Evolutionary conservation across 2,329 filamentous ascomycete species (phyloP), one percentile per base, ranked within the genome.

Genomic region (Microcyclospora tardicrescens): DNA sequence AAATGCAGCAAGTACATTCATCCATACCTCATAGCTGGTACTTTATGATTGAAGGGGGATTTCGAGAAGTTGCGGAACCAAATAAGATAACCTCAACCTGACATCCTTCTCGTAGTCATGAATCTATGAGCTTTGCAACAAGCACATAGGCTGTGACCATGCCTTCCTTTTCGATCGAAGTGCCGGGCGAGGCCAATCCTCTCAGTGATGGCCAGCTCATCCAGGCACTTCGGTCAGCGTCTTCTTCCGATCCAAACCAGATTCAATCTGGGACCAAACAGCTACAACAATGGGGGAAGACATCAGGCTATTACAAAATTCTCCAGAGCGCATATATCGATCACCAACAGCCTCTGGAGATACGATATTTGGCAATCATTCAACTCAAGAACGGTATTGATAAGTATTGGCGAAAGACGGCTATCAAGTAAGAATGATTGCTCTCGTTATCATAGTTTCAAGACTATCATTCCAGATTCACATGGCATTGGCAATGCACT

Each of bases 331-430:
- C 85, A 28, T 95, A 87, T 58, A 72, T 94, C 46, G 83, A 94
- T 63, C 77, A 77, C 44, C 76, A 77, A 2, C 66, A 93, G 1
- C 82, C 84, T 1, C 63, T 75, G 41, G 79, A 93, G 53, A 74
- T 89, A 38, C 82, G 91, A 44, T 86, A 93, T 54, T 77, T 95
- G 10, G 83, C 89, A 39, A 77, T 96, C 41, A 94, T 96, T 49
- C 84, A 94, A 57, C 71, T 98, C 38, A 96, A 96, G 60, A 95
- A 96, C 60, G 91, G 87, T 39, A 87, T 96, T 61, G 89, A 96
- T 58, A 86, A 81, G 57, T 85, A 86, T 61, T 98, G 91, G 91
- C 75, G 91, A 56, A 84, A 71, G 57, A 83, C 82, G 28, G 77
- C 84, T 36, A 73, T 81, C 40, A 77, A 79, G 57, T 73, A 75